Conservation (phyloP, 805 yeast genomes). For the Candida odintsovae region DNA sequence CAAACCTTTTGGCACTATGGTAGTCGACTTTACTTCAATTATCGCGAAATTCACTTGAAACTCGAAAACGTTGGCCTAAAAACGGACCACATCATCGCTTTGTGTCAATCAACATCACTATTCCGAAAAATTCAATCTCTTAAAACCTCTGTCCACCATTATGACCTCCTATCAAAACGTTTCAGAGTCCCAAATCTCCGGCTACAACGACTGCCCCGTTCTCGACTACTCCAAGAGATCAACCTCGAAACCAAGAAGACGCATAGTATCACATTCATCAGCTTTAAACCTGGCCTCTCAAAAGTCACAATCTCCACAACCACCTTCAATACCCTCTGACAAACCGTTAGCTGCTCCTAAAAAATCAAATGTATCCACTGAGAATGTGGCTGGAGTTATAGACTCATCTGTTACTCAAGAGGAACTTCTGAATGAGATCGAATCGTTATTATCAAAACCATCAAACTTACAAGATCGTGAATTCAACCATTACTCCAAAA, state of each 20-base stretch:
- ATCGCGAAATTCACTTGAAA: no score
- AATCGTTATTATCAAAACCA: slow-evolving; percentile 5
- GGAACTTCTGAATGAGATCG: slow-evolving; percentile 4
- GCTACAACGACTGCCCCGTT: slow-evolving; percentile 39
- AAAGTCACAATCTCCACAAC: background rate
- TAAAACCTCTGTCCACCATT: background rate
- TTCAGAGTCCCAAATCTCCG: slow-evolving; percentile 34
- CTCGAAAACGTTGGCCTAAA: background rate
- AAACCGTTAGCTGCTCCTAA: background rate
- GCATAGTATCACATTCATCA: slow-evolving; percentile 1
- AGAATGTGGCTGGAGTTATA: background rate
- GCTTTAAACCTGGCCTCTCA: background rate
- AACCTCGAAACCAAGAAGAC: background rate
- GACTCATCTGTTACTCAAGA: slow-evolving; percentile 3
- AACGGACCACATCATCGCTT: no score
- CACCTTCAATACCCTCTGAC: background rate
- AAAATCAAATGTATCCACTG: background rate
- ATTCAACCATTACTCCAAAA: slow-evolving; percentile 36
- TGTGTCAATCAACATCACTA: background rate
- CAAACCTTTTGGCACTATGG: no score
- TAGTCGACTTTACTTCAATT: no score
- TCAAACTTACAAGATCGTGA: slow-evolving; percentile 36
- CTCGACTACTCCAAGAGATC: slow-evolving; percentile 7
- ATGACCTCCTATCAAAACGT: slow-evolving; percentile 31
- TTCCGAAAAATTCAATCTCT: no score